phyloP scores from a whole-genome alignment of 2,329 filamentous ascomycete genomes.

The Myriosclerotinia curreyana region DNA sequence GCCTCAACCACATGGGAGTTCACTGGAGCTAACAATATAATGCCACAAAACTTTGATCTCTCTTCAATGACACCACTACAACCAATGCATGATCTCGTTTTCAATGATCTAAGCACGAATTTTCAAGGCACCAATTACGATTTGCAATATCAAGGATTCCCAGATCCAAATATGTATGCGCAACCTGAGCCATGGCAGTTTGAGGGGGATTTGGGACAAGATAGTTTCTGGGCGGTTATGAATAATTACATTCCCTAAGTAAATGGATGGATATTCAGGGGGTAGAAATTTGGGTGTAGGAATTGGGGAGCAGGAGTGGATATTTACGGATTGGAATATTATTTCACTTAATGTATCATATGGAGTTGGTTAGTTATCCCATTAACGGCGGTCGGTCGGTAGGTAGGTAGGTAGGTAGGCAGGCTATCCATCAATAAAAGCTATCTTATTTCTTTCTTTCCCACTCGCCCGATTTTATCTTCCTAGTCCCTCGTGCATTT shows the following conservation, averaged over 20 bases:
- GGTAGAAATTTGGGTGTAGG: too few relatives aligned
- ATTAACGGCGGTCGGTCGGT: background rate
- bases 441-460: background rate
- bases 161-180: slow-evolving; percentile 19
- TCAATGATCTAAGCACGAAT: slow-evolving; percentile 48
- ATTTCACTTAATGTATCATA: background rate
- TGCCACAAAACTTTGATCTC: slow-evolving; percentile 45
- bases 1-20: slow-evolving; percentile 26
- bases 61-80: slow-evolving; percentile 53
- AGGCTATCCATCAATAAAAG: background rate
- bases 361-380: background rate
- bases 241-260: slow-evolving; percentile 43
- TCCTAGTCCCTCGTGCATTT: background rate
- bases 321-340: background rate
- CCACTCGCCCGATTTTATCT: background rate
- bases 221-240: slow-evolving; percentile 56
- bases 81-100: slow-evolving; percentile 55
- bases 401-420: too few relatives aligned
- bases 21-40: slow-evolving; percentile 13
- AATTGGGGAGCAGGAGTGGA: too few relatives aligned
- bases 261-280: background rate
- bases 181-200: slow-evolving; percentile 46
- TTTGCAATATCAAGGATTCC: slow-evolving; percentile 15
- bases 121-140: slow-evolving; percentile 6
- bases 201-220: slow-evolving; percentile 53